Evolutionary conservation across 352 stramenopile genomes (phyloP), one percentile per base, ranked within the genome.

Genomic region (Phytophthora meadii): DNA sequence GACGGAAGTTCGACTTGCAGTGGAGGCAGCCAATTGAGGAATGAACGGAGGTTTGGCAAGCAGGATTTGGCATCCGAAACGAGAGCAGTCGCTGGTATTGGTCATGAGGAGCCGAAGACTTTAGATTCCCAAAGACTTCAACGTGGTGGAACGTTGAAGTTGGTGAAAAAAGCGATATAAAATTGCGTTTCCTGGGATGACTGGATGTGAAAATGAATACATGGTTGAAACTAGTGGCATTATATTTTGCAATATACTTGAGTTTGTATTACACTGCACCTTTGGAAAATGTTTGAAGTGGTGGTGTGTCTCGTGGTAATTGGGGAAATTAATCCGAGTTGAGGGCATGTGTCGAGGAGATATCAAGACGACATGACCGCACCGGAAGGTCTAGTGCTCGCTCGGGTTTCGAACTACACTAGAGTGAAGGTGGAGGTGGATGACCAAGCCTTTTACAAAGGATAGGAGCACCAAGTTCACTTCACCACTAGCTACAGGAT

Each of bases 1-100:
- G 27, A 19, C 6, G 34, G 47, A 28, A 34, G 11, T 46, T 32
- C 30, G 51, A 51, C 65, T 66, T 68, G 70, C 24, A 40, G 55
- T 9, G 41, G 14, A 71, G 63, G 37, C 55, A 54, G 58, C 47
- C 49, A 70, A 72, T 79, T 74, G 63, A 53, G 54, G 54, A 76
- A 69, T 76, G 68, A 76, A 12, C 49, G 11, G 27, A 52, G 22
- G 34, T 2, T n/a, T 30, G 22, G 15, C 32, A 30, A 32, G 10
- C 4, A 17, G 19, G 19, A 37, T 27, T 49, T 41, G 15, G 15
- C 24, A 41, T 1, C 47, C 32, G 37, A 41, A 61, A 19, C 28
- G 8, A 7, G 22, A 11, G 28, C 28, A 34, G 28, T 34, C 28
- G 28, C 7, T 34, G 28, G 28, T 11, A 9, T 22, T 22, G 22